phyloP scores from a whole-genome alignment of 108 stramenopile species.

The Nitzschia sp. region DNA sequence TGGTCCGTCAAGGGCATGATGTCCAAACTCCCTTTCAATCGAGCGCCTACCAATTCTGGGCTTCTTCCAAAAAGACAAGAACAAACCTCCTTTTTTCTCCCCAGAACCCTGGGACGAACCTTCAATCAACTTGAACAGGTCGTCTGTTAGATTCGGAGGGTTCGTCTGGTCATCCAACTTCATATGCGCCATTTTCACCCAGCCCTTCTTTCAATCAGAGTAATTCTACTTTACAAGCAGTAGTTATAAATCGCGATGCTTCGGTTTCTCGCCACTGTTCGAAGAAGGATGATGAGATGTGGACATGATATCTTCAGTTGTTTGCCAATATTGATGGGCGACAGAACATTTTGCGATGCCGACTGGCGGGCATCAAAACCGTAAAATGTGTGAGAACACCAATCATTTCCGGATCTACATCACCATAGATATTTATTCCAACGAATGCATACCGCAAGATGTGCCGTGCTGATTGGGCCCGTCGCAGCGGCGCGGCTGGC shows the following conservation, averaged over 20 bases:
- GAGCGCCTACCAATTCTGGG: constrained; percentile 10
- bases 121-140: constrained; percentile 15
- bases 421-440: no score
- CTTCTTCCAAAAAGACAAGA: constrained; percentile 18
- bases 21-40: constrained; percentile 6
- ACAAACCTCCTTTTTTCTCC: constrained; percentile 18
- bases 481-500: no score
- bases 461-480: no score
- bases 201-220: background rate
- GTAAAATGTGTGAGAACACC: background rate
- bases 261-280: no score
- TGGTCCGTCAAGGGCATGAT: constrained; percentile 8
- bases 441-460: no score
- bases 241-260: background rate
- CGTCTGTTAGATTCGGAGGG: background rate
- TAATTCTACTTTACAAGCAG: no score
- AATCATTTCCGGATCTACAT: background rate
- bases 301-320: no score
- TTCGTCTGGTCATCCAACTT: constrained; percentile 4
- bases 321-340: no score
- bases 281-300: no score
- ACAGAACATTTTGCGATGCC: no score
- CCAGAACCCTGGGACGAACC: background rate
- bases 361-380: background rate
- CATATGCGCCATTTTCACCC: constrained; percentile 10